These are phyloP conservation scores for Nicotiana sylvestris DNA, from an alignment of 257 asterid species.

Conservation along the genomic window DNA sequence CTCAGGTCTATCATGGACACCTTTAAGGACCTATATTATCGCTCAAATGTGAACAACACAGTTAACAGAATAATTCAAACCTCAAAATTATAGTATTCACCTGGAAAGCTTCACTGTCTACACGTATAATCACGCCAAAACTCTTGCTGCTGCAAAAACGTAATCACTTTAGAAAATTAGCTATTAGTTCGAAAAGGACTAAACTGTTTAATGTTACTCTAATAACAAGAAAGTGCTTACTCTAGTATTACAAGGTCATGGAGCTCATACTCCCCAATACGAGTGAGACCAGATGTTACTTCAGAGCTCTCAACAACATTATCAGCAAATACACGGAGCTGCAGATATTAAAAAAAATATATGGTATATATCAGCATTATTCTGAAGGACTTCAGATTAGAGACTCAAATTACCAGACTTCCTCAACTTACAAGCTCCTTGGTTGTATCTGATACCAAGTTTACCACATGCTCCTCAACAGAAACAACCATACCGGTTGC, in stretches of 20 bases:
- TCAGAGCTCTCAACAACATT: slow-evolving; percentile 95
- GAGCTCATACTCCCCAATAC: slow-evolving; percentile 89
- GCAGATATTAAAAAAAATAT: slow-evolving; percentile 3
- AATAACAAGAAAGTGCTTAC: slow-evolving; percentile 34
- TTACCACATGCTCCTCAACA: slow-evolving; percentile 91
- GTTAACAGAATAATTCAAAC: neutral
- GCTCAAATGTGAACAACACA: slow-evolving; percentile 21
- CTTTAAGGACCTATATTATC: slow-evolving; percentile 77
- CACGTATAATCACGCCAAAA: slow-evolving; percentile 91
- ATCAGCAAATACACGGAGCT: slow-evolving; percentile 95
- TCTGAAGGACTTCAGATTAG: neutral
- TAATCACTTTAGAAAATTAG: neutral
- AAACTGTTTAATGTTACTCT: slow-evolving; percentile 4
- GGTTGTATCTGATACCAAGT: slow-evolving; percentile 88
- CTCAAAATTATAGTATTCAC: slow-evolving; percentile 29
- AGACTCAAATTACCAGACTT: neutral
- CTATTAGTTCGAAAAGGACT: neutral
- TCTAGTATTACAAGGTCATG: slow-evolving; percentile 88
- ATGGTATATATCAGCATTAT: neutral
- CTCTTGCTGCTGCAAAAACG: slow-evolving; percentile 66
- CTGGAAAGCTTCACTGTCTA: slow-evolving; percentile 93
- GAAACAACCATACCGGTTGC: slow-evolving; percentile 98
- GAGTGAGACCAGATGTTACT: slow-evolving; percentile 83
- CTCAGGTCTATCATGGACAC: slow-evolving; percentile 86
- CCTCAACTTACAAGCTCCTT: slow-evolving; percentile 67